Conservation (phyloP, 225 moss, liverwort and hornwort species). For the Straminergon stramineum region DNA sequence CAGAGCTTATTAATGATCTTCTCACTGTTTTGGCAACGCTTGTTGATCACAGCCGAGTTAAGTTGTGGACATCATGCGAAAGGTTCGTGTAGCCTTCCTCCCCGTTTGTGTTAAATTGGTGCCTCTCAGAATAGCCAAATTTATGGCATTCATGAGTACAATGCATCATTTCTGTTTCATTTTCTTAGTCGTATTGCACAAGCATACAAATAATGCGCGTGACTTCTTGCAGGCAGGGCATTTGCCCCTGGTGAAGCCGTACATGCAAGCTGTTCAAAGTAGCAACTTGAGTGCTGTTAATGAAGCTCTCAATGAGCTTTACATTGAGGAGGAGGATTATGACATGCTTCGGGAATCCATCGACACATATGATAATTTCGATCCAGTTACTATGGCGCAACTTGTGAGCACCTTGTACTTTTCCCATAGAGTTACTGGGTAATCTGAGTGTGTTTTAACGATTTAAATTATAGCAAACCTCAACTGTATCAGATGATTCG, state of each 20-base stretch:
- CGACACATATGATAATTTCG: slow-evolving; percentile 81
- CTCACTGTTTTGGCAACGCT: slow-evolving; percentile 70
- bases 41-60: slow-evolving; percentile 80
- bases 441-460: not conserved
- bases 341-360: slow-evolving; percentile 77
- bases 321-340: slow-evolving; percentile 83
- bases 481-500: not conserved
- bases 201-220: not conserved
- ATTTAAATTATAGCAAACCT: not conserved
- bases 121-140: not conserved
- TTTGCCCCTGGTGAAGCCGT: slow-evolving; percentile 76
- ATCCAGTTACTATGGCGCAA: slow-evolving; percentile 69
- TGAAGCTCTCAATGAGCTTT: slow-evolving; percentile 87
- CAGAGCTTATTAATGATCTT: slow-evolving; percentile 76
- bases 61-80: slow-evolving; percentile 80
- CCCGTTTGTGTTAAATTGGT: not conserved
- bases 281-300: slow-evolving; percentile 76
- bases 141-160: not conserved
- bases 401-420: slow-evolving; percentile 27
- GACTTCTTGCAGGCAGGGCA: slow-evolving; percentile 50
- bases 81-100: slow-evolving; percentile 5
- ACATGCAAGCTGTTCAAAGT: slow-evolving; percentile 82
- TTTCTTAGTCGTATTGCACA: not conserved
- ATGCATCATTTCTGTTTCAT: not conserved
- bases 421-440: not conserved